Evolutionary conservation across 768 basidiomycete genomes (phyloP), one percentile per base, ranked within the genome.

Genomic region (Artomyces pyxidatus): DNA sequence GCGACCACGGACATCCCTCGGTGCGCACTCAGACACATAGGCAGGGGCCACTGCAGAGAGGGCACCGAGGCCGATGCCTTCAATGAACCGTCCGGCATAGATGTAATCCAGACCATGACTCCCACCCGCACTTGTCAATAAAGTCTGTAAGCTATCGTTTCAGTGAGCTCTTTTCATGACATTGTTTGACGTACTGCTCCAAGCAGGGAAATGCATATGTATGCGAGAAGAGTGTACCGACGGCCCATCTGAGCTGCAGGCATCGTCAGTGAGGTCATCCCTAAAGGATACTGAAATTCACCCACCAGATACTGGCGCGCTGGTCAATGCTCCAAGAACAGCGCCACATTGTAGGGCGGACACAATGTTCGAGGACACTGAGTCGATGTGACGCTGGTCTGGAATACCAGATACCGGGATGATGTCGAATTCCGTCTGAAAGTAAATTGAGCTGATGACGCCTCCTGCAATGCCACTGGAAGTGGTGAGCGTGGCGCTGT

Each of bases 271-370:
- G n/a, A n/a, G n/a, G n/a, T n/a, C n/a, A n/a, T n/a, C n/a, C n/a
- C n/a, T 48, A 25, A 29, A 7, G 49, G 40, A 39, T 42, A 42
- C n/a, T n/a, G n/a, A n/a, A n/a, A n/a, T n/a, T 35, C 9, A 67
- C 71, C 44, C 49, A 86, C 86, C 68, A 8, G 85, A 85, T 37
- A 85, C 59, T 0, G 83, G 83, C 1, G 84, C 83, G 55, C 81
- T 83, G 8, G 76, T 75, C 6, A 94, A 62, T 10, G 89, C 87
- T 49, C 90, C 90, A 59, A 92, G 91, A 74, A 92, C 91, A 1
- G 88, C 87, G 11, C 88, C 88, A 4, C 81, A 87, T 61, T 92
- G 90, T 8, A 93, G 73, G 5, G 92, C 86, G 3, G 90, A 87
- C 14, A 93, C 91, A 35, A 94, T 82, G 55, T 86, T 89, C 37